Evolutionary conservation across 805 yeast genomes (phyloP).

Genomic region (Hemisphaericaspora nanyangensis): DNA sequence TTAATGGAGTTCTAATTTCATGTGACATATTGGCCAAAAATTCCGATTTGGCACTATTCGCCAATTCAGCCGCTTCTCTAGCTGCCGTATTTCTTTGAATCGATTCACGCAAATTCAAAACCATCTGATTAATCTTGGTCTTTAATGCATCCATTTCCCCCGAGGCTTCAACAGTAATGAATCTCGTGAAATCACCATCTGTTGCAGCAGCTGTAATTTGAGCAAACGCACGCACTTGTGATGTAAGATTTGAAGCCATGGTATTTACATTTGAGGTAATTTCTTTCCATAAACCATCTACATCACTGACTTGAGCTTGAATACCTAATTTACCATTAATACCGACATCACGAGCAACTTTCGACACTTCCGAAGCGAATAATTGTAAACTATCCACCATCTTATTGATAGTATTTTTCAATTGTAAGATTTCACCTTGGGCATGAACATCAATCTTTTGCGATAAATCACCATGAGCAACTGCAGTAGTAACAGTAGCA

Average conservation of each 20-base stretch:
- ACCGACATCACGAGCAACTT: constrained; percentile 91
- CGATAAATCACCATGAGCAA: constrained; percentile 83
- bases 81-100: constrained; percentile 91
- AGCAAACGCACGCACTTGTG: constrained; percentile 91
- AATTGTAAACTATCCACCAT: constrained; percentile 90
- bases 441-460: constrained; percentile 87
- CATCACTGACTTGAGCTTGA: constrained; percentile 87
- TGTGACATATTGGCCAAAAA: constrained; percentile 72
- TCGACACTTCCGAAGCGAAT: constrained; percentile 82
- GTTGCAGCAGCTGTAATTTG: constrained; percentile 93
- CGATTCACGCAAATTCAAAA: constrained; percentile 78
- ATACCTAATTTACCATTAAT: constrained; percentile 90
- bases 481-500: constrained; percentile 89
- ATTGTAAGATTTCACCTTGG: constrained; percentile 83
- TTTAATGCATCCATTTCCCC: constrained; percentile 84
- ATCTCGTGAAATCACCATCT: constrained; percentile 87
- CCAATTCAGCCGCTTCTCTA: constrained; percentile 90
- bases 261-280: constrained; percentile 88
- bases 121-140: constrained; percentile 74
- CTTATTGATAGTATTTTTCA: constrained; percentile 82
- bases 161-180: constrained; percentile 85
- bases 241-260: constrained; percentile 90
- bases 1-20: constrained; percentile 88
- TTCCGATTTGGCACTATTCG: constrained; percentile 85
- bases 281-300: constrained; percentile 89